A percentile compares a stretch with the other conserved stretches of the same genome.
Conservation (phyloP, 352 stramenopile genomes). For the Globisporangium ultimum region DNA sequence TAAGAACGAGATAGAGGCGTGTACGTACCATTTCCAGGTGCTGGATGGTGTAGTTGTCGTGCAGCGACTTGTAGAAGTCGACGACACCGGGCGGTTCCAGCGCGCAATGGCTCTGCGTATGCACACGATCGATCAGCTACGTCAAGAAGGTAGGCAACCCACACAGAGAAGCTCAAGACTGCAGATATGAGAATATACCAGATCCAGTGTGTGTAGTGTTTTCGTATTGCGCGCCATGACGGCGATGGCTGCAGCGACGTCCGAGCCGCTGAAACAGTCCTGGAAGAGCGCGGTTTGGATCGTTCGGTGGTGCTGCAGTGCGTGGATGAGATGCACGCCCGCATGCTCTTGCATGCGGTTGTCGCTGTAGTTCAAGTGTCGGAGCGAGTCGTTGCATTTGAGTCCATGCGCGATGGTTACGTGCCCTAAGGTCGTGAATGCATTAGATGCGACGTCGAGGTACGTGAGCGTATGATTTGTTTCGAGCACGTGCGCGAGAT, state of each 20-base stretch:
- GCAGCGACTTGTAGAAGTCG: slow-evolving; percentile 54
- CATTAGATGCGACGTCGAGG: slow-evolving; percentile 52
- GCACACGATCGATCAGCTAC: neutral
- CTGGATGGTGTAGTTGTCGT: slow-evolving; percentile 41
- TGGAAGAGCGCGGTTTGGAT: slow-evolving; percentile 59
- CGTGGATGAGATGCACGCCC: slow-evolving; percentile 30
- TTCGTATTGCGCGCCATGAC: slow-evolving; percentile 23
- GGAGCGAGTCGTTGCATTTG: slow-evolving; percentile 39
- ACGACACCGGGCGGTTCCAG: slow-evolving; percentile 57
- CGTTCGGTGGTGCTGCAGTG: slow-evolving; percentile 26
- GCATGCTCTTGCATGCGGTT: slow-evolving; percentile 46
- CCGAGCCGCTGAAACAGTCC: slow-evolving; percentile 40
- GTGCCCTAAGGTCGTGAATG: slow-evolving; percentile 34
- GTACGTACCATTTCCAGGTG: slow-evolving; percentile 55
- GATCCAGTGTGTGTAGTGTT: slow-evolving; percentile 43
- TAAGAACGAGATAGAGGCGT: neutral
- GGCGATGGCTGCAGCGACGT: slow-evolving; percentile 27
- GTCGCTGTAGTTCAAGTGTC: slow-evolving; percentile 52
- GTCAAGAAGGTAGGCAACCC: neutral
- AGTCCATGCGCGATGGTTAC: slow-evolving; percentile 43
- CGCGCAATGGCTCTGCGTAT: slow-evolving; percentile 50
- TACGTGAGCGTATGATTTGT: slow-evolving; percentile 48
- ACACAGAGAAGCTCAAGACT: too few relatives aligned
- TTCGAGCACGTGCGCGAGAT: slow-evolving; percentile 41
- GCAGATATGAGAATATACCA: slow-evolving; percentile 27